Conservation (phyloP, 2,329 filamentous ascomycete species). For the Claviceps fusiformis region DNA sequence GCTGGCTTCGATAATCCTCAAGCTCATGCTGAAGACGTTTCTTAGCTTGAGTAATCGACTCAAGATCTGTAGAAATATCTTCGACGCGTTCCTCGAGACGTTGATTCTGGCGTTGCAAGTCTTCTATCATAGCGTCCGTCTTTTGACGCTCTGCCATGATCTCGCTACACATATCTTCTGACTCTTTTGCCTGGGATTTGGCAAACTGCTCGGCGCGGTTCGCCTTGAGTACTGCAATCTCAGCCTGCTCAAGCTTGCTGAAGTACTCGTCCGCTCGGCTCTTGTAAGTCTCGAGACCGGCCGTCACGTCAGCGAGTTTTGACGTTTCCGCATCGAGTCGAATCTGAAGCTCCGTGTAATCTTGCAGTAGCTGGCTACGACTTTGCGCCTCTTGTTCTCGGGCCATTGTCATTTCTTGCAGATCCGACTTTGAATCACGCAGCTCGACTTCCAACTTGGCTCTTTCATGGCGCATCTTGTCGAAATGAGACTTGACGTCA, state of each 20-base stretch:
- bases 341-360: constrained; percentile 89
- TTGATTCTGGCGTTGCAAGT: constrained; percentile 80
- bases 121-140: constrained; percentile 76
- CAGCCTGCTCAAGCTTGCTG: constrained; percentile 89
- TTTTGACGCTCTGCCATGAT: constrained; percentile 88
- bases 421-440: constrained; percentile 68
- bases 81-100: constrained; percentile 83
- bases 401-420: constrained; percentile 64
- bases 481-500: constrained; percentile 75
- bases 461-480: constrained; percentile 72
- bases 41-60: constrained; percentile 75
- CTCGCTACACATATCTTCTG: constrained; percentile 78
- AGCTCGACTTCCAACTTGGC: constrained; percentile 73
- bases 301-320: constrained; percentile 68
- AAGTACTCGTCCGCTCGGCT: constrained; percentile 91
- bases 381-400: constrained; percentile 81
- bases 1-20: constrained; percentile 89
- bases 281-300: constrained; percentile 82
- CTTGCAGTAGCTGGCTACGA: constrained; percentile 75
- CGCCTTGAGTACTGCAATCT: constrained; percentile 89
- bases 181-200: constrained; percentile 75
- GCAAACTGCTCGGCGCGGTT: constrained; percentile 87
- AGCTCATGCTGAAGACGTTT: constrained; percentile 93
- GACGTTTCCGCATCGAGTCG: constrained; percentile 80
- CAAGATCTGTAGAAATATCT: constrained; percentile 79